These are phyloP conservation scores for Mycena amicta DNA, from an alignment of 768 basidiomycete genomes.

Conservation along the genomic window DNA sequence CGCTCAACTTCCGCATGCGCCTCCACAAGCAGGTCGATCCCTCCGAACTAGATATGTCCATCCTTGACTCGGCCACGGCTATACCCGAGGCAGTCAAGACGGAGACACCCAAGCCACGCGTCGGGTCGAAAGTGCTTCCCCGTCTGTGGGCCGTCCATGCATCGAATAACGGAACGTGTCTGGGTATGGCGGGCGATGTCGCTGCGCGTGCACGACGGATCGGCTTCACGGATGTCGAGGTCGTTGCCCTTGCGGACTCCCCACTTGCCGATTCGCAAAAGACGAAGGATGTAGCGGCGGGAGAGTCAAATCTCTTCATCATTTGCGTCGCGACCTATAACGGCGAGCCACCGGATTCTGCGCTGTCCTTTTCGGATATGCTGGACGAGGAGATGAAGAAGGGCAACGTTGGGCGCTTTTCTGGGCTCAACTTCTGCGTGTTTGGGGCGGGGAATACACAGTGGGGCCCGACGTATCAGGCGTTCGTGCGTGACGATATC, in stretches of 20 bases:
- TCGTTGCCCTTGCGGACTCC: conserved; percentile 13
- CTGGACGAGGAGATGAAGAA: conserved; percentile 16
- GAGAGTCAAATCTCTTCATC: conserved; percentile 15
- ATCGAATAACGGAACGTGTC: conserved; percentile 16
- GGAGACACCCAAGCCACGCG: conserved; percentile 8
- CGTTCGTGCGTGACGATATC: conserved; percentile 10
- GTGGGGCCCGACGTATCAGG: conserved; percentile 20
- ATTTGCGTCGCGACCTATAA: conserved; percentile 21
- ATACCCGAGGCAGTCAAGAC: not conserved
- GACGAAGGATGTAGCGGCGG: conserved; percentile 2
- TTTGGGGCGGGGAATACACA: conserved; percentile 22
- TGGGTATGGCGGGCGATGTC: conserved; percentile 17
- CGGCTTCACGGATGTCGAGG: conserved; percentile 13
- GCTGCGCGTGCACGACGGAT: conserved; percentile 12
- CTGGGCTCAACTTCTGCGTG: conserved; percentile 17
- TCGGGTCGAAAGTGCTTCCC: conserved; percentile 6
- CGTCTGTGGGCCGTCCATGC: conserved; percentile 18
- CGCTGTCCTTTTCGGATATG: conserved; percentile 12
- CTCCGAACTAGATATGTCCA: not conserved
- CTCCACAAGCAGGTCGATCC: conserved; percentile 16
- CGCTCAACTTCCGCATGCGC: conserved; percentile 18
- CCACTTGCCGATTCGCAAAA: conserved; percentile 6
- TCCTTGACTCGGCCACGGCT: not conserved
- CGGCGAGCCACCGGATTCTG: conserved; percentile 18
- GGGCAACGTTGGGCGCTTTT: conserved; percentile 5